Conservation (phyloP, 2,329 filamentous ascomycete species). For the Sporothrix humicola region DNA sequence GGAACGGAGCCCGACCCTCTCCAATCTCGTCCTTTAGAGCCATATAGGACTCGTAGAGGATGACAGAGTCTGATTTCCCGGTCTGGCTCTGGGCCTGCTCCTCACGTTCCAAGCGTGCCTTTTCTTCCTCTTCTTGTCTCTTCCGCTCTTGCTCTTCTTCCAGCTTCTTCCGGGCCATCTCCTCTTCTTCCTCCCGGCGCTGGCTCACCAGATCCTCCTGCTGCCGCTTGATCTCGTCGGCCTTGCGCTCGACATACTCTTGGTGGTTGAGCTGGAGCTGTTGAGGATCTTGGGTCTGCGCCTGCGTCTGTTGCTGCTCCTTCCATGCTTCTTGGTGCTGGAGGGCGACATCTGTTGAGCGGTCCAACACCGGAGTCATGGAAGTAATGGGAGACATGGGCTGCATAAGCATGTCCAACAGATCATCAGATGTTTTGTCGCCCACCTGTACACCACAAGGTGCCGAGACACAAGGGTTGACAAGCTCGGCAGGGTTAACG, state of each 20-base stretch:
- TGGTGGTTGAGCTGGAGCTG: neutral
- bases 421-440: too few relatives aligned
- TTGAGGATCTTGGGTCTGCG: neutral
- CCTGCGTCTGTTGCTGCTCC: neutral
- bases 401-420: too few relatives aligned
- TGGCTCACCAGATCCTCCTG: neutral
- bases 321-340: neutral
- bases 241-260: neutral
- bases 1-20: neutral
- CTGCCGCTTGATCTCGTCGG: neutral
- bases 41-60: constrained; percentile 6
- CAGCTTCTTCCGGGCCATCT: neutral
- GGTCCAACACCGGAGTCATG: neutral
- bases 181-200: neutral
- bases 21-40: neutral
- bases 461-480: neutral
- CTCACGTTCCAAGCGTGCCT: neutral
- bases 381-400: too few relatives aligned
- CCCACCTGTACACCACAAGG: too few relatives aligned
- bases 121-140: neutral
- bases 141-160: neutral
- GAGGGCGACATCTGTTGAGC: neutral
- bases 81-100: neutral
- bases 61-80: neutral
- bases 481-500: neutral